Base-by-base conservation (phyloP, 2,329 filamentous ascomycete genomes). In the Akanthomyces uredinophilus region DNA sequence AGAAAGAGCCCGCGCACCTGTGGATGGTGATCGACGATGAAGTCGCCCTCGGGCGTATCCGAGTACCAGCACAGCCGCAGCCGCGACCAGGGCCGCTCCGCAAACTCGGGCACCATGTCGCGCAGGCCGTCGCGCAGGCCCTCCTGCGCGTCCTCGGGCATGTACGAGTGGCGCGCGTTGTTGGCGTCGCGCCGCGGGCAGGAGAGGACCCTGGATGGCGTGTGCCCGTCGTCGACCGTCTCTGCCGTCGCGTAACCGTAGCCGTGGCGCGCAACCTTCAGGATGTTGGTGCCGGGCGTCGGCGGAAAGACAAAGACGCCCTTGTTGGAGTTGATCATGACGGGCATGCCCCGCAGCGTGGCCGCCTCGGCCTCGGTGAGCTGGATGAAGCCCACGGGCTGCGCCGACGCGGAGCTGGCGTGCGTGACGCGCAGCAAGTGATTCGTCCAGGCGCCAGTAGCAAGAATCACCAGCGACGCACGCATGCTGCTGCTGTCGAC, bases 401-500 rank as follows among this genome's bases (percentile, higher is more conserved):
- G 88, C 1, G 86, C 88, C 0, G 87, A 88, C 0, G 87, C 83
- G 60, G 83, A 80, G 27, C 81, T 83, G 16, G 86, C 80, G 49
- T 87, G 86, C 29, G 82, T 78, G 1, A 90, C 75, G 67, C 88
- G 84, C 49, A 91, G 16, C 0, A 75, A 53, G 1, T 67, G 56
- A 16, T 72, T 73, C 16, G 86, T 87, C 88, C 88, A 91, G 3
- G 88, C 87, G 11, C 89, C 89, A 1, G 87, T 83, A 1, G 88
- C 86, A 3, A 92, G 74, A 58, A 91, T 77, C 11, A 86, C 83
- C 8, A 88, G 76, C 62, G 84, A 81, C 1, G 86, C 87, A 1
- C 72, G 72, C 5, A 89, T 66, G 4, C 73, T 75, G 10, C 74
- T 72, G 2, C 79, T 79, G 32, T 69, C 63, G 0, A 68, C 64